Evolutionary conservation across 1,284 basidiomycete species (phyloP).

Genomic region (Laetiporus sulphureus): DNA sequence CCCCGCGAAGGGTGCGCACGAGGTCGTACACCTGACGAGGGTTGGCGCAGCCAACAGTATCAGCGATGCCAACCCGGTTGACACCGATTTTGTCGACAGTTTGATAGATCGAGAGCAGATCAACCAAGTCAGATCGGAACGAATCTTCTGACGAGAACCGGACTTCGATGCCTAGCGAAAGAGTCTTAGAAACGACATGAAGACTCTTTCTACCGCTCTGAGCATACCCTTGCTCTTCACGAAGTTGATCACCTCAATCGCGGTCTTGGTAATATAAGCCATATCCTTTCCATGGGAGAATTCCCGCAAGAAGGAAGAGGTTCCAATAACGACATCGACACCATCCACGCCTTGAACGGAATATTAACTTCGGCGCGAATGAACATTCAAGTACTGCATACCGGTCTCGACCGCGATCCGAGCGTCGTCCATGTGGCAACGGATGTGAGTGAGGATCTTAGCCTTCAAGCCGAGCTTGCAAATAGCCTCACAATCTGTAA

Average conservation of each 20-base stretch:
- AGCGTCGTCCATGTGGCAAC: slow-evolving; percentile 99
- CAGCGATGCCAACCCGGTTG: slow-evolving; percentile 98
- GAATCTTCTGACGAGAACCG: slow-evolving; percentile 99
- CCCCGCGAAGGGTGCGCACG: slow-evolving; percentile 92
- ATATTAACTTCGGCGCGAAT: neutral
- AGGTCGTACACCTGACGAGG: slow-evolving; percentile 99
- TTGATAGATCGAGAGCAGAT: slow-evolving; percentile 97
- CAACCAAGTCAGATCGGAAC: slow-evolving; percentile 99
- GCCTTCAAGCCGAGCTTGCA: slow-evolving; percentile 98
- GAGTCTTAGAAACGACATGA: no score
- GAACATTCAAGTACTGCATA: slow-evolving; percentile 19
- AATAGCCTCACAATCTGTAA: slow-evolving; percentile 92
- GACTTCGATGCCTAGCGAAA: slow-evolving; percentile 75
- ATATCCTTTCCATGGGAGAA: slow-evolving; percentile 99
- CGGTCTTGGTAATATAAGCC: slow-evolving; percentile 98
- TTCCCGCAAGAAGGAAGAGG: slow-evolving; percentile 97
- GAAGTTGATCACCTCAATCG: slow-evolving; percentile 98
- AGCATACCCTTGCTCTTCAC: slow-evolving; percentile 90
- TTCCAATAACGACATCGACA: slow-evolving; percentile 99
- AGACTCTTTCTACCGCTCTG: no score
- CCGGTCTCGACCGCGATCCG: slow-evolving; percentile 98
- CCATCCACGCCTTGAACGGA: slow-evolving; percentile 82
- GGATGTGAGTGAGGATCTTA: slow-evolving; percentile 98
- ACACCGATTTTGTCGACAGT: slow-evolving; percentile 99
- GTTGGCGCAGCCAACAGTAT: slow-evolving; percentile 99